Evolutionary conservation across 2,329 filamentous ascomycete genomes (phyloP).

Genomic region (Penicillium sp.): DNA sequence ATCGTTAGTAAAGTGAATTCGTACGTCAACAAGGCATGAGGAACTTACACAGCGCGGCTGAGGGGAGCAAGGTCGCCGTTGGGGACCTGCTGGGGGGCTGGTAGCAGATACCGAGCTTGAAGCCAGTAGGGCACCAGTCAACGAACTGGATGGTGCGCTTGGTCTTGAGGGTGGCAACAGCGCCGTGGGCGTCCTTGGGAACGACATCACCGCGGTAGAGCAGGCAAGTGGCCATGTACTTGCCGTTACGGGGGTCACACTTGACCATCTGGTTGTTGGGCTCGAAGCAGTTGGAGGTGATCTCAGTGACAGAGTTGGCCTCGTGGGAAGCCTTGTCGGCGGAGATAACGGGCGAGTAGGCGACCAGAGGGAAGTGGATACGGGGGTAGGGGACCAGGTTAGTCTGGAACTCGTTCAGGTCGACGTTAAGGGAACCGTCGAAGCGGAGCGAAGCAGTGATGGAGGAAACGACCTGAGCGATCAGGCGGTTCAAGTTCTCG

Average conservation of each 20-base stretch:
- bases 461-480: slow-evolving; percentile 97
- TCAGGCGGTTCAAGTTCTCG: slow-evolving; percentile 98
- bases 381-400: slow-evolving; percentile 98
- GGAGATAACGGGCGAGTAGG: slow-evolving; percentile 91
- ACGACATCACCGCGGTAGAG: slow-evolving; percentile 98
- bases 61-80: slow-evolving; percentile 98
- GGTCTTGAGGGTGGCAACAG: slow-evolving; percentile 95
- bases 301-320: slow-evolving; percentile 96
- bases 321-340: slow-evolving; percentile 95
- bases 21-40: background rate
- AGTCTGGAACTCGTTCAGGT: slow-evolving; percentile 99
- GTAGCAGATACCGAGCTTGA: slow-evolving; percentile 99
- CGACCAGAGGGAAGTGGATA: slow-evolving; percentile 98
- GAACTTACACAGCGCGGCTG: slow-evolving; percentile 89
- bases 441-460: slow-evolving; percentile 98
- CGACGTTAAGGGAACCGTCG: slow-evolving; percentile 97
- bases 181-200: slow-evolving; percentile 88
- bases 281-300: slow-evolving; percentile 99
- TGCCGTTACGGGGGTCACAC: slow-evolving; percentile 96
- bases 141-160: slow-evolving; percentile 99
- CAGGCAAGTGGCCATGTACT: slow-evolving; percentile 99
- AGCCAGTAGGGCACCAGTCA: slow-evolving; percentile 99
- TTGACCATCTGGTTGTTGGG: slow-evolving; percentile 99
- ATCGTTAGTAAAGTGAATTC: slow-evolving; percentile 24
- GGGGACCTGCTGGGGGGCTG: slow-evolving; percentile 94